Percentiles rank a stretch among this genome's conserved stretches.
These are phyloP conservation scores for Harrya chromipes DNA, from an alignment of 768 basidiomycete species.

Conservation along the genomic window DNA sequence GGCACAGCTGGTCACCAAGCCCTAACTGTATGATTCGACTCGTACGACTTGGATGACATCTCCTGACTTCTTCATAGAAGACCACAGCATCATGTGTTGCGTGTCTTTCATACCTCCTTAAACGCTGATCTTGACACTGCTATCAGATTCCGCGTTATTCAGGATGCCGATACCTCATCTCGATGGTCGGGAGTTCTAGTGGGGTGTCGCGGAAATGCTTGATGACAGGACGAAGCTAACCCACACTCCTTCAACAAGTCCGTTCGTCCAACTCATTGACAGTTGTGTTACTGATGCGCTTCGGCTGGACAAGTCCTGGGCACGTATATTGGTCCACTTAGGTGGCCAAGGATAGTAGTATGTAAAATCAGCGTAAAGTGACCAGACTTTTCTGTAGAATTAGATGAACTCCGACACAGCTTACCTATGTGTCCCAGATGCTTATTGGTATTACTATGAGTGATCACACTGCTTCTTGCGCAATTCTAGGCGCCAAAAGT, in stretches of 20 bases:
- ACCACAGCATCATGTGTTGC: slow-evolving; percentile 9
- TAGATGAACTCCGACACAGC: too few species aligned
- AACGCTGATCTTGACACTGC: slow-evolving; percentile 8
- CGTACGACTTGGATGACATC: slow-evolving; percentile 11
- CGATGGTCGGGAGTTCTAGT: neutral
- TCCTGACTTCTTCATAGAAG: slow-evolving; percentile 6
- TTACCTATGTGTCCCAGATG: too few species aligned
- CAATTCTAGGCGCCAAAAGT: neutral
- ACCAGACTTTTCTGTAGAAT: too few species aligned
- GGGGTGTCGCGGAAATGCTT: neutral
- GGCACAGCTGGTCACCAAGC: neutral
- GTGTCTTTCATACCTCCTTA: neutral
- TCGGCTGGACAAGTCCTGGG: neutral
- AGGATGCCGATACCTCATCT: neutral
- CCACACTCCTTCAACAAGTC: too few species aligned
- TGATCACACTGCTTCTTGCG: neutral
- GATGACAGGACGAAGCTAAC: too few species aligned
- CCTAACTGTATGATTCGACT: slow-evolving; percentile 1
- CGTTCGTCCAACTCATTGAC: too few species aligned
- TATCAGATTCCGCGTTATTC: neutral
- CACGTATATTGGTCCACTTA: neutral
- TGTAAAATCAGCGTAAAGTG: neutral
- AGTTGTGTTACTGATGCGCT: neutral
- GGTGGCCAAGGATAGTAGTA: neutral
- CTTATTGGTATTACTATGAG: neutral